Conservation (phyloP, 768 basidiomycete genomes). For the Hemileccinum rubropunctum region DNA sequence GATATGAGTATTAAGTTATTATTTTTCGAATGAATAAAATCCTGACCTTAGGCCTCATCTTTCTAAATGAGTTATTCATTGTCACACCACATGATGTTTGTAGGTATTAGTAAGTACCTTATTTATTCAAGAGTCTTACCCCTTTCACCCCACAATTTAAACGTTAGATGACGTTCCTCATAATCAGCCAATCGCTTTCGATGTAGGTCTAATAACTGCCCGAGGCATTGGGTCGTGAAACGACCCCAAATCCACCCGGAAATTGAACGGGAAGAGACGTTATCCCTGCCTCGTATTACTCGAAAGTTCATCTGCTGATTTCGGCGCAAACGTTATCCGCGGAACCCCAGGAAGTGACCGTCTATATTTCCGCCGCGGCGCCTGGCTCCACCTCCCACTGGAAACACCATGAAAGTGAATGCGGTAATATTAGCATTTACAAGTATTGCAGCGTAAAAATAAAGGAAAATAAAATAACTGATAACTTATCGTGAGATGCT, state of each 20-base stretch:
- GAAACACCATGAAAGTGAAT: too few relatives aligned
- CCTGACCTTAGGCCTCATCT: too few relatives aligned
- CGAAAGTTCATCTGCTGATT: not conserved
- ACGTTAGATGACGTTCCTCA: not conserved
- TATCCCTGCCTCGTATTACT: not conserved
- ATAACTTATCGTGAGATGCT: too few relatives aligned
- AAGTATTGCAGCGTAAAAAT: too few relatives aligned
- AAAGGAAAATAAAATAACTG: not conserved
- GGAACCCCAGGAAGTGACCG: not conserved
- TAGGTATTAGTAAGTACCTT: too few relatives aligned
- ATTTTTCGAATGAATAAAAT: too few relatives aligned
- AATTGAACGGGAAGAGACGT: not conserved
- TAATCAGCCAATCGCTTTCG: not conserved
- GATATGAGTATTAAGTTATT: too few relatives aligned
- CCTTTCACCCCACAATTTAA: not conserved
- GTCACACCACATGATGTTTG: too few relatives aligned
- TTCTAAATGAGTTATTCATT: too few relatives aligned
- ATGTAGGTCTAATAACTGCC: not conserved
- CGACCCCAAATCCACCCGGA: conserved; percentile 4
- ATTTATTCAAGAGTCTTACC: not conserved
- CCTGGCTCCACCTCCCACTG: too few relatives aligned
- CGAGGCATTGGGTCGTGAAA: not conserved
- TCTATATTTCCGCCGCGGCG: too few relatives aligned
- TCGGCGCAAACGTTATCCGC: not conserved
- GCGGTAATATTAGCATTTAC: too few relatives aligned